phyloP scores from a whole-genome alignment of 306 rosid species.

The Carpinus viminea region DNA sequence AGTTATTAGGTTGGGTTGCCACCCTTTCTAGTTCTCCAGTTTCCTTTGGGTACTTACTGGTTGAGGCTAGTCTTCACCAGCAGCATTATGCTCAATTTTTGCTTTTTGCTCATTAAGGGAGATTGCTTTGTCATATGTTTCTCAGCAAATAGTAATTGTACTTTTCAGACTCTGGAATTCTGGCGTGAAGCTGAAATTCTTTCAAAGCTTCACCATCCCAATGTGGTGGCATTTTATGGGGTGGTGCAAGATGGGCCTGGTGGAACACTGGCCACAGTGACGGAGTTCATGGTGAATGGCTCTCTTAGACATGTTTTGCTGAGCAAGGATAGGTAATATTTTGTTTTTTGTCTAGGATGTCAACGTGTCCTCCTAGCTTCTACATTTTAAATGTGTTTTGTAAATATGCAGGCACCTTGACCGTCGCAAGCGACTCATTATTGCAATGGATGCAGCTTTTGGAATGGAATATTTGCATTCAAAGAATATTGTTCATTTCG shows the following conservation, averaged over 20 bases:
- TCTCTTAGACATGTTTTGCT: constrained; percentile 78
- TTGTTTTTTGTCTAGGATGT: constrained; percentile 17
- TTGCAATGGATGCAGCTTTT: constrained; percentile 96
- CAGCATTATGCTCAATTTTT: constrained; percentile 1
- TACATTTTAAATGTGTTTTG: constrained; percentile 18
- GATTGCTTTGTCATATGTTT: constrained; percentile 15
- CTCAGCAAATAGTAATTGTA: neutral
- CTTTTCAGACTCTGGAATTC: constrained; percentile 69
- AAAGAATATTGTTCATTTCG: constrained; percentile 87
- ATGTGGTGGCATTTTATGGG: constrained; percentile 77
- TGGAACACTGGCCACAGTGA: constrained; percentile 79
- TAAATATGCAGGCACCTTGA: constrained; percentile 63
- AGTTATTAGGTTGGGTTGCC: neutral
- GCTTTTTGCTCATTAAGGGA: neutral
- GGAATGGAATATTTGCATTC: constrained; percentile 95
- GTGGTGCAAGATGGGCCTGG: constrained; percentile 79
- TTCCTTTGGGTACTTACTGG: neutral
- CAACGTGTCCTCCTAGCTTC: constrained; percentile 21
- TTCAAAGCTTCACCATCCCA: constrained; percentile 89
- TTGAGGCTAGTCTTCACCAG: constrained; percentile 9
- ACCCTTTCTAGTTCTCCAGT: constrained; percentile 8
- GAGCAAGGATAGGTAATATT: constrained; percentile 68
- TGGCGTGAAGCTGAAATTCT: constrained; percentile 90
- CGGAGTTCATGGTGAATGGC: constrained; percentile 93
- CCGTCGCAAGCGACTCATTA: constrained; percentile 81